Evolutionary conservation across 2,329 filamentous ascomycete genomes (phyloP), one percentile per base, ranked within the genome.

Genomic region (Spiromastix sp.): DNA sequence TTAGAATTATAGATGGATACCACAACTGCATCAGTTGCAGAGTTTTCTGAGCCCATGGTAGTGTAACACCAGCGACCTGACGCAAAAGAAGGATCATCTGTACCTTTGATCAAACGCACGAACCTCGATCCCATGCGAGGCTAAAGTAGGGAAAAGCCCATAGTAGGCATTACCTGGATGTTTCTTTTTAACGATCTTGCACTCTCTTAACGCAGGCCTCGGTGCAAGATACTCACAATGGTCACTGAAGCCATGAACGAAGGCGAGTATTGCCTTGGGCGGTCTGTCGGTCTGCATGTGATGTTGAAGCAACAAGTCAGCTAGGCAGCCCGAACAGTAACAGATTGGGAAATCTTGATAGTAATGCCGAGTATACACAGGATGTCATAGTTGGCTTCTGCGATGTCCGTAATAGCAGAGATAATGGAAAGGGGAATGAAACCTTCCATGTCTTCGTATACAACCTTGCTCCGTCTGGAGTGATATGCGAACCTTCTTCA

Each of bases 211-310:
- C n/a, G n/a, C n/a, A n/a, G n/a, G n/a, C n/a, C n/a, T n/a, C n/a
- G 9, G 11, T 10, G 30, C 13, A 32, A 18, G 11, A 33, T 11
- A 25, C 55, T 43, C 54, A 67, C 67, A 68, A 59, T 93, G 85
- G 59, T 94, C 87, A 57, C 77, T 85, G 68, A 87, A 95, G 50
- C 87, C 87, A 62, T 95, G 87, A 43, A 95, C 65, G 59, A 93
- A 82, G 49, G 91, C 68, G 32, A 93, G 58, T 46, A 82, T 81
- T 22, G 86, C 86, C 49, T 71, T 73, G 37, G 71, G 59, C 9
- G 68, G 59, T 10, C 64, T 69, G 19, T 69, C 56, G 19, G 75
- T 74, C 77, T 77, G 45, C 38, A 26, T 16, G 22, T 22, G 30
- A 12, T 40, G 38, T 40, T 38, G 15, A 33, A 33, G 35, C 17